Evolutionary conservation across 306 rosid genomes (phyloP), one percentile per base, ranked within the genome.

Genomic region (Abrus pulchellus): DNA sequence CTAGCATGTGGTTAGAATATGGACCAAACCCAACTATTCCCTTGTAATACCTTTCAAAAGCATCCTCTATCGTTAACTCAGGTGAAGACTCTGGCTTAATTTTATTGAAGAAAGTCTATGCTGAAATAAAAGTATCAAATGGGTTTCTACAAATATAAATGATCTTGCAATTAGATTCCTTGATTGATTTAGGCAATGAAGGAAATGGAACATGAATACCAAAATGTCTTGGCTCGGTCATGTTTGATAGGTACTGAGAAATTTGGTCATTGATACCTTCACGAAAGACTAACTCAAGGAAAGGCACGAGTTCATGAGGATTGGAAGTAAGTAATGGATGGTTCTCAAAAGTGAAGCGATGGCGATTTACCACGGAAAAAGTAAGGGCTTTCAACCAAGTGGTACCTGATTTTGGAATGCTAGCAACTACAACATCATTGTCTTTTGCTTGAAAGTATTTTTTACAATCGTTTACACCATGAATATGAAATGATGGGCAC

Each of bases 381-480:
- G 88, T 56, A 6, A 90, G 82, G 47, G 87, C 90, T 80, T 90
- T 90, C 28, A 90, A 57, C 91, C 94, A 90, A 0, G 91, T 90
- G 33, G 91, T 90, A 13, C 90, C 90, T 48, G 94, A 86, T 88
- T 90, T 90, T 2, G 91, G 91, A 0, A 84, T 8, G 1, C 78
- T 72, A 13, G 91, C 86, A 10, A 88, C 45, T 1, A 88, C 3
- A 9, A 86, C 33, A 33, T 88, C 91, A 4, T 38, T 59, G 33
- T 88, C 85, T 7, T 9, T 62, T 1, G 90, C 83, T 77, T 84
- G 87, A 69, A 88, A 90, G 82, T 84, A 82, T 2, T 78, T 77
- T 44, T 90, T 90, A 77, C 82, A 85, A 33, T 68, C 1, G 53
- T 29, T 6, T 20, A 73, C 52, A 59, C 82, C 65, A 66, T 88